A percentile compares a stretch with the other conserved stretches of the same genome.
phyloP scores from a whole-genome alignment of 768 basidiomycete genomes.

The Mycena olivaceomarginata region DNA sequence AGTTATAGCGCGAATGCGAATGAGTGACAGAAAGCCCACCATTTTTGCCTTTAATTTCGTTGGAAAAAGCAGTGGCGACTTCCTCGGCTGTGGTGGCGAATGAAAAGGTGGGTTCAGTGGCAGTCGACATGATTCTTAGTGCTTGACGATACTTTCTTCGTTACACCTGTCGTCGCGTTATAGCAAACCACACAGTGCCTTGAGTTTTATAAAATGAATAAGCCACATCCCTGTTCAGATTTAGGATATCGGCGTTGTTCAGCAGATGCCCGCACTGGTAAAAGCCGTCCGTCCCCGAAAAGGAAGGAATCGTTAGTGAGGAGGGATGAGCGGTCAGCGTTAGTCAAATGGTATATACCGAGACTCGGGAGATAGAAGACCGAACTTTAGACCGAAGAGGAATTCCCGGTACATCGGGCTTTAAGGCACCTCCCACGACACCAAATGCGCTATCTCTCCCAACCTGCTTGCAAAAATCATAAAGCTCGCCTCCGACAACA shows the following conservation, averaged over 20 bases:
- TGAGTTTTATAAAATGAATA: neutral
- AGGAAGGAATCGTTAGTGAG: conserved; percentile 1
- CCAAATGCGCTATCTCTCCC: too few species aligned
- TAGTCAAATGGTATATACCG: neutral
- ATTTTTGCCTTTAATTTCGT: neutral
- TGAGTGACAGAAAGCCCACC: too few species aligned
- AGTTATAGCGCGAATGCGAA: too few species aligned
- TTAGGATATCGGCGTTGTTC: neutral
- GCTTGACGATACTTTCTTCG: neutral
- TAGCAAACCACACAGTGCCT: neutral
- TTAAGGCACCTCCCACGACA: too few species aligned
- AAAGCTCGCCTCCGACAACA: too few species aligned
- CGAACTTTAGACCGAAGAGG: neutral
- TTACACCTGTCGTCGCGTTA: neutral
- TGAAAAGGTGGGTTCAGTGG: neutral
- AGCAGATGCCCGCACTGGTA: neutral
- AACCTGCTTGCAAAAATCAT: too few species aligned
- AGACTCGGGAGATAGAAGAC: neutral
- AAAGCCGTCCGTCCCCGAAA: neutral
- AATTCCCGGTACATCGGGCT: conserved; percentile 5
- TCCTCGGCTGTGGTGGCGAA: neutral
- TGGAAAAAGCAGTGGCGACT: neutral
- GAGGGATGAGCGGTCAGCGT: neutral
- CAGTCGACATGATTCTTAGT: neutral
- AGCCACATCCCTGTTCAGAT: neutral